Evolutionary conservation across 176 grass and related monocot genomes (phyloP).

Genomic region (Avena atlantica): DNA sequence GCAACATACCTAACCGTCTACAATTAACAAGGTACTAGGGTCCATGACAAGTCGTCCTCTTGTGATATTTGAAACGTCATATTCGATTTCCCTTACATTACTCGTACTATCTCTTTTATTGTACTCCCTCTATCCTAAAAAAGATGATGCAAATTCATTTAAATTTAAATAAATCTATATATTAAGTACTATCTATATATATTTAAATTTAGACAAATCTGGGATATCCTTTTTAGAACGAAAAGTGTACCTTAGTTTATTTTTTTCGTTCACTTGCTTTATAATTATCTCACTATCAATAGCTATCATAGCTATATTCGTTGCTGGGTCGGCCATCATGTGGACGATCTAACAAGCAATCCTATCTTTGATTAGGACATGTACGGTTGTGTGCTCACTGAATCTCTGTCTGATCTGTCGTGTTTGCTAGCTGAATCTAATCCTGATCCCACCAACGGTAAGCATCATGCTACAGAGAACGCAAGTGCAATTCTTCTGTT

Average conservation of each 20-base stretch:
- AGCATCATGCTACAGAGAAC: too few species aligned
- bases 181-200: too few species aligned
- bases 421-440: background rate
- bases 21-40: background rate
- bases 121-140: background rate
- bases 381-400: background rate
- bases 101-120: background rate
- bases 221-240: too few species aligned
- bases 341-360: conserved; percentile 41
- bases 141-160: too few species aligned
- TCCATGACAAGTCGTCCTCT: conserved; percentile 46
- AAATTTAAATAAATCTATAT: too few species aligned
- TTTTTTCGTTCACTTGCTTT: background rate
- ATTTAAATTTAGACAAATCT: too few species aligned
- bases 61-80: background rate
- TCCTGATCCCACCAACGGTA: too few species aligned
- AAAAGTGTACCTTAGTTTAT: background rate
- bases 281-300: background rate
- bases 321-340: background rate
- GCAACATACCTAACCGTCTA: background rate
- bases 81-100: background rate
- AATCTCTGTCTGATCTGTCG: background rate
- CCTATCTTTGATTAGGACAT: conserved; percentile 1
- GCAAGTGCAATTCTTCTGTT: too few species aligned
- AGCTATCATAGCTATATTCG: background rate